phyloP scores from a whole-genome alignment of 1,139 yeast genomes.

The Blastobotrys indianensis region DNA sequence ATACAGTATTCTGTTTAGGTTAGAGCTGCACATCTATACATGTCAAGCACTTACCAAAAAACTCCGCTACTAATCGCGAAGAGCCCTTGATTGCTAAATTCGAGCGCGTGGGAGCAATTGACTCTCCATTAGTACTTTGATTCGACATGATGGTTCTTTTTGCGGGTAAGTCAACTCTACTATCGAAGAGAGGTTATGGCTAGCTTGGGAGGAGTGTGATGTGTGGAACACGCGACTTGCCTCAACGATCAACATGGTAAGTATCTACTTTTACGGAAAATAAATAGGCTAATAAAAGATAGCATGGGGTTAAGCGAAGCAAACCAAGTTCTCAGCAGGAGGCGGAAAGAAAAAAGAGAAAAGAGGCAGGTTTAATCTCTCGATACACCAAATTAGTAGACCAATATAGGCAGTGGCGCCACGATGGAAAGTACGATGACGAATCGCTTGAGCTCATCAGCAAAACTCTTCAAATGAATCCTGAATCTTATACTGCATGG shows the following conservation, averaged over 20 bases:
- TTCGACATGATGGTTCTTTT: no score
- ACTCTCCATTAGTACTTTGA: slow-evolving; percentile 10
- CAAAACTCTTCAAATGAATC: slow-evolving; percentile 57
- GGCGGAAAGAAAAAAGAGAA: slow-evolving; percentile 32
- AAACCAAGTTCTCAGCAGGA: slow-evolving; percentile 52
- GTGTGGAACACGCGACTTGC: no score
- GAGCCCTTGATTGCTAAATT: slow-evolving; percentile 45
- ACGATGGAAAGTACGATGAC: slow-evolving; percentile 30
- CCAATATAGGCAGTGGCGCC: slow-evolving; percentile 17
- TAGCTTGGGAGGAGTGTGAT: no score
- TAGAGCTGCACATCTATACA: not conserved
- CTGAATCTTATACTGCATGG: slow-evolving; percentile 89
- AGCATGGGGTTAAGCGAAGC: slow-evolving; percentile 60
- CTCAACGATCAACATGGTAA: slow-evolving; percentile 1
- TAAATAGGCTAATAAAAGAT: slow-evolving; percentile 7
- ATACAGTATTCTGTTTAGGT: slow-evolving; percentile 52
- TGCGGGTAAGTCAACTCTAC: no score
- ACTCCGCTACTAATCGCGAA: slow-evolving; percentile 71
- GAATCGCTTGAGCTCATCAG: slow-evolving; percentile 51
- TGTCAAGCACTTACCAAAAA: slow-evolving; percentile 44
- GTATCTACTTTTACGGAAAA: not conserved
- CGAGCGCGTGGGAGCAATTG: slow-evolving; percentile 24
- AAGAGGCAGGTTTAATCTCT: slow-evolving; percentile 54
- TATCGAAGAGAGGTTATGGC: no score
- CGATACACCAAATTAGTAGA: slow-evolving; percentile 47